phyloP scores from a whole-genome alignment of 768 basidiomycete genomes.

The Leccinum incarnatum region DNA sequence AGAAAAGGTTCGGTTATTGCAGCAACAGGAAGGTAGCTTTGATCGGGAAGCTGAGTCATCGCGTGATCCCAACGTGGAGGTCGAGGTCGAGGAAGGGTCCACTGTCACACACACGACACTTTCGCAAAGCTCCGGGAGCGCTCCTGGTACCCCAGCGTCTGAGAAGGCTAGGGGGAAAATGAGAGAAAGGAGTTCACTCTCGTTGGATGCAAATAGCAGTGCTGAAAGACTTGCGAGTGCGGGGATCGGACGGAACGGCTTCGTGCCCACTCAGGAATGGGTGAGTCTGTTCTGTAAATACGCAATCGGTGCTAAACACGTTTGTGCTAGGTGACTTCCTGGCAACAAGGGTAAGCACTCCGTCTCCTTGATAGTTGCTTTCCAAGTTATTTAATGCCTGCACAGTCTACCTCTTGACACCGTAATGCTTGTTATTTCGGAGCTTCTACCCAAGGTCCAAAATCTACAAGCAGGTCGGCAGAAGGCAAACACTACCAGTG shows the following conservation, averaged over 20 bases:
- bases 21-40: slow-evolving; percentile 43
- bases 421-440: slow-evolving; percentile 84
- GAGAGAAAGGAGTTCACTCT: slow-evolving; percentile 64
- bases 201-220: slow-evolving; percentile 48
- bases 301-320: slow-evolving; percentile 2
- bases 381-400: slow-evolving; percentile 5
- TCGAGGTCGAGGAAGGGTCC: slow-evolving; percentile 15
- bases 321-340: slow-evolving; percentile 68
- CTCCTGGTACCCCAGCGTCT: slow-evolving; percentile 43
- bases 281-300: slow-evolving; percentile 38
- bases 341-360: slow-evolving; percentile 84
- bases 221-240: slow-evolving; percentile 64
- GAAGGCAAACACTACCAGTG: slow-evolving; percentile 59
- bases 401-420: slow-evolving; percentile 82
- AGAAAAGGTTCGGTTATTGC: slow-evolving; percentile 68
- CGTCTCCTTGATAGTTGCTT: neutral
- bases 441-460: slow-evolving; percentile 83
- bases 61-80: slow-evolving; percentile 7
- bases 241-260: slow-evolving; percentile 84
- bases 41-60: slow-evolving; percentile 25
- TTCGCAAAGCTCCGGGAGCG: slow-evolving; percentile 44
- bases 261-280: slow-evolving; percentile 97
- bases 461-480: slow-evolving; percentile 68
- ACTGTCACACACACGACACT: slow-evolving; percentile 35
- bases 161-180: slow-evolving; percentile 94